Evolutionary conservation across 139 green algal genomes (phyloP), one percentile per base, ranked within the genome.

Genomic region (Chlamydomonas urium): DNA sequence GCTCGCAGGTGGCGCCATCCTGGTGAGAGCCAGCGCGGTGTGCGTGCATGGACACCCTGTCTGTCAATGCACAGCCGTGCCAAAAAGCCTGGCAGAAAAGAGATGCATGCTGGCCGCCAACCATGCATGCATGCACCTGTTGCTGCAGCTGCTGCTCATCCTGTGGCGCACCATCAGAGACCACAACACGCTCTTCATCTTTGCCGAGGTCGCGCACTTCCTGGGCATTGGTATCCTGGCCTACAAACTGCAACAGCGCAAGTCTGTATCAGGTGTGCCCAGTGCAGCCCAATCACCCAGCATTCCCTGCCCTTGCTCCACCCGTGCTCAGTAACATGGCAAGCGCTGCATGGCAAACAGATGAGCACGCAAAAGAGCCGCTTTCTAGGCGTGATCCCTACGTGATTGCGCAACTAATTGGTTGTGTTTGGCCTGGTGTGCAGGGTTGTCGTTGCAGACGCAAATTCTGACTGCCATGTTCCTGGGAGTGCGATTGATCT

Each of bases 111-210:
- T 29, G 24, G 10, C 23, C 10, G 10, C 5, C 53, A 62, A 8
- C 10, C 8, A 8, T 5, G 10, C 10, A 32, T 62, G 53, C 19
- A 62, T 62, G 60, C n/a, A 29, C 6, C 32, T 42, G 24, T 38
- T 4, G 32, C 33, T 38, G 38, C 77, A 86, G 77, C 26, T 73
- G n/a, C 66, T 86, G 38, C 56, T 88, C 1, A 68, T 85, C 19
- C 72, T 88, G 2, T 88, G 83, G 83, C 63, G 75, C 6, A 87
- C 97, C 0, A 93, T 99, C n/a, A 90, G 95, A 65, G 92, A 99
- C 73, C 94, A 99, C 63, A 95, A 99, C 82, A 96, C 92, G 4
- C 84, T 99, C 2, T 99, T 99, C 72, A 82, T 99, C 3, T 80
- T 97, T 36, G 91, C 91, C 1, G 95, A 99, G 59, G 72, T 85